A percentile compares a stretch with the other conserved stretches of the same genome.
These are phyloP conservation scores for Lophiostoma macrostomum DNA, from an alignment of 495 filamentous ascomycete genomes.

Conservation along the genomic window DNA sequence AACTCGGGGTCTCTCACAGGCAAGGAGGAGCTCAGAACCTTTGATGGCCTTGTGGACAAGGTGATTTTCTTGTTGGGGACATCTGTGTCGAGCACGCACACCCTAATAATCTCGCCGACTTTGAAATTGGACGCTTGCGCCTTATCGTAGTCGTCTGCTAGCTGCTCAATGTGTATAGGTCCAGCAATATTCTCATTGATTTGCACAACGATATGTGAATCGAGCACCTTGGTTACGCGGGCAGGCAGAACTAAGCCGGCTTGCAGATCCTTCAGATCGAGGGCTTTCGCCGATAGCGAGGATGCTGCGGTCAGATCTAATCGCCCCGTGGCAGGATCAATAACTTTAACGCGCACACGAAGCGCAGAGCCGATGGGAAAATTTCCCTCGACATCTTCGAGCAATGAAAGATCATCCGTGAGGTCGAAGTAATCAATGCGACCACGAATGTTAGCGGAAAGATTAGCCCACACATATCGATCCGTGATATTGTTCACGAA, in stretches of 20 bases:
- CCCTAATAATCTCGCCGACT: slow-evolving; percentile 81
- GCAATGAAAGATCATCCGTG: slow-evolving; percentile 74
- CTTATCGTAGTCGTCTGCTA: slow-evolving; percentile 79
- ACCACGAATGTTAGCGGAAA: slow-evolving; percentile 88
- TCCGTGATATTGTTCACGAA: slow-evolving; percentile 86
- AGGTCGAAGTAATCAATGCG: slow-evolving; percentile 76
- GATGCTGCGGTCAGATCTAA: slow-evolving; percentile 79
- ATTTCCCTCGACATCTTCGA: slow-evolving; percentile 71
- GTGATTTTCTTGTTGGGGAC: slow-evolving; percentile 74
- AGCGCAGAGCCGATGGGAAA: slow-evolving; percentile 88
- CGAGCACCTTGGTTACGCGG: slow-evolving; percentile 80
- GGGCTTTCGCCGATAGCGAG: slow-evolving; percentile 48
- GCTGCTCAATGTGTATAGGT: slow-evolving; percentile 70
- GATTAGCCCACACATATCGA: slow-evolving; percentile 78
- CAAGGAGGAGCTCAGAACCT: slow-evolving; percentile 79
- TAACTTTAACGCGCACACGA: slow-evolving; percentile 67
- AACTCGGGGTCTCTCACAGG: slow-evolving; percentile 81
- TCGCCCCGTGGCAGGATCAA: slow-evolving; percentile 69
- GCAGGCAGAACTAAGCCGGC: slow-evolving; percentile 77
- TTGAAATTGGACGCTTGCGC: slow-evolving; percentile 63
- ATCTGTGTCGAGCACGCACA: slow-evolving; percentile 78
- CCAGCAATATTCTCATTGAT: slow-evolving; percentile 73
- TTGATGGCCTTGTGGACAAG: slow-evolving; percentile 81
- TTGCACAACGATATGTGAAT: slow-evolving; percentile 77
- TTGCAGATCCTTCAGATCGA: slow-evolving; percentile 66